These are phyloP conservation scores for Pseudogymnoascus sp. DNA, from an alignment of 2,329 filamentous ascomycete species.

Conservation along the genomic window DNA sequence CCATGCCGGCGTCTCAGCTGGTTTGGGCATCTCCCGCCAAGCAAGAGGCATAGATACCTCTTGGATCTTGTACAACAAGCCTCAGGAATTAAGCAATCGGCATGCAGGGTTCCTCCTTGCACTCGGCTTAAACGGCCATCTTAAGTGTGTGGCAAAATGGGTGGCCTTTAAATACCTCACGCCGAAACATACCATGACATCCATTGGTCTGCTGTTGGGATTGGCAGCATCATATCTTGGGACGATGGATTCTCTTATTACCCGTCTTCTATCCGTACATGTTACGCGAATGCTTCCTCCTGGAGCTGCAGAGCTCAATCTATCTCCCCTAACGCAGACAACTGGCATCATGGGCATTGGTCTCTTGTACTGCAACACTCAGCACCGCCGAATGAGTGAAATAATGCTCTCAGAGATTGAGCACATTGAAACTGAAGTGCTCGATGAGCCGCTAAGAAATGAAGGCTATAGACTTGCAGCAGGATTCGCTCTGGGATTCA, in stretches of 20 bases:
- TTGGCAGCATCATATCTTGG: constrained; percentile 90
- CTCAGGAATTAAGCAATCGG: constrained; percentile 84
- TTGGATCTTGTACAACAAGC: constrained; percentile 98
- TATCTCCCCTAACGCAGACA: constrained; percentile 89
- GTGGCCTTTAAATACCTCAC: constrained; percentile 99
- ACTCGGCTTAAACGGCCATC: constrained; percentile 84
- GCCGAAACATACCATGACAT: constrained; percentile 98
- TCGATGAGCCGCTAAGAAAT: constrained; percentile 78
- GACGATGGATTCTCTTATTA: constrained; percentile 95
- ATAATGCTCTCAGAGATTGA: constrained; percentile 98
- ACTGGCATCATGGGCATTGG: constrained; percentile 97
- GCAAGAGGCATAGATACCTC: constrained; percentile 95
- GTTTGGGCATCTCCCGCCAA: constrained; percentile 79
- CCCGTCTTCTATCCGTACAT: constrained; percentile 86
- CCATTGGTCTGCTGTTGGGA: constrained; percentile 86
- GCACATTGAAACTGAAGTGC: constrained; percentile 69
- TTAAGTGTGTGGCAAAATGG: constrained; percentile 95
- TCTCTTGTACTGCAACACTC: constrained; percentile 85
- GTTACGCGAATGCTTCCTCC: constrained; percentile 89
- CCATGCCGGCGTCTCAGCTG: constrained; percentile 89
- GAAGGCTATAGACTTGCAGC: constrained; percentile 95
- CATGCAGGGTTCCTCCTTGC: constrained; percentile 91
- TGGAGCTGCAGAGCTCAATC: constrained; percentile 86
- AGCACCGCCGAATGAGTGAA: constrained; percentile 97
- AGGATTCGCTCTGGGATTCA: constrained; percentile 86